Base-by-base conservation (phyloP, 805 yeast genomes). In the Ogataea pilisensis region DNA sequence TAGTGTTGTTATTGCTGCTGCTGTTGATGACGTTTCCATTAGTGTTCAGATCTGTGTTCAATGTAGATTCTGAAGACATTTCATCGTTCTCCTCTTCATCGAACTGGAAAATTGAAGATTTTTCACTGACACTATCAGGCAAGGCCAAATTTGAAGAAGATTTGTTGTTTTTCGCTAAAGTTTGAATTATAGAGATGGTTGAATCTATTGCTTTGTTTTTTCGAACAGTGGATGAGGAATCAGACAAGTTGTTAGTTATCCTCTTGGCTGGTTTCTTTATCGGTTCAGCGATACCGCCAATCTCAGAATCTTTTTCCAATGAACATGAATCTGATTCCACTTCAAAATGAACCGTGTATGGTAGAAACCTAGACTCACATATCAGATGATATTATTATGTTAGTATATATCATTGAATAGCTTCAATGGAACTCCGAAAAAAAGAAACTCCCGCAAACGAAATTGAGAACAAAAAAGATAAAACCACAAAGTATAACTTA, bases 321-420 rank as follows among this genome's bases (percentile, higher is more conserved):
- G 38, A 39, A 5, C 34, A 42, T 11, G 43, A 37, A 7, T 49
- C 37, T 3, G 53, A 21, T 8, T 59, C 58, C 3, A 76, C 72
- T 47, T 76, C 78, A 48, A 76, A 76, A 48, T 82, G 85, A n/a
- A 83, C 88, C 3, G 88, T 80, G 53, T 79, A 79, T 2, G 93
- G 93, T 35, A 84, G 66, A 51, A 83, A 82, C 35, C 84, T 76
- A 16, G 70, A 40, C 13, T n/a, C 19, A 22, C 11, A 37, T n/a
- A 14, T 9, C 12, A 28, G 28, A 16, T 14, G 46, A 18, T 6
- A 13, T 9, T 17, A 26, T 8, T 17, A 41, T 50, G 54, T 57
- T 55, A 43, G 37, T 35, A 40, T 6, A 21, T 18, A 11, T 14
- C 11, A n/a, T n/a, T n/a, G n/a, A n/a, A n/a, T n/a, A n/a, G n/a